These are phyloP conservation scores for Globisporangium acanthophoron DNA, from an alignment of 352 stramenopile genomes.

Conservation along the genomic window DNA sequence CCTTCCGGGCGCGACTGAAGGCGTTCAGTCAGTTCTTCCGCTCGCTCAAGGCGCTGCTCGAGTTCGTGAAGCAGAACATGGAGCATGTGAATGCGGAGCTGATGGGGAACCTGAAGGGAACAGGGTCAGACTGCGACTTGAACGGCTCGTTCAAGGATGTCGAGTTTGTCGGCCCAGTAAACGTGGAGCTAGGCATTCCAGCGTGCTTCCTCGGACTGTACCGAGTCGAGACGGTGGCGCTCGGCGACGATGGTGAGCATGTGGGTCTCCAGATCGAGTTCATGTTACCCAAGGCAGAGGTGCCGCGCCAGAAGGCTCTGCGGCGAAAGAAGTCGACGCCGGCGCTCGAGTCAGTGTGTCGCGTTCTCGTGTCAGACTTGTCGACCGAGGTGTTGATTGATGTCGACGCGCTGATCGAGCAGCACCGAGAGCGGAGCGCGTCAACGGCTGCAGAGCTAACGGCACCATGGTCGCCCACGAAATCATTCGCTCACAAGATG, in stretches of 20 bases:
- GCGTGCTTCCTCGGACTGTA: slow-evolving; percentile 56
- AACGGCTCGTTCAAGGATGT: slow-evolving; percentile 58
- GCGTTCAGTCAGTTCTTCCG: slow-evolving; percentile 58
- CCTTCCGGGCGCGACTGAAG: slow-evolving; percentile 42
- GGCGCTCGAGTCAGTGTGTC: slow-evolving; percentile 27
- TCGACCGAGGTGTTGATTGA: slow-evolving; percentile 51
- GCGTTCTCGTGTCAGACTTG: slow-evolving; percentile 41
- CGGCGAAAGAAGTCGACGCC: slow-evolving; percentile 7
- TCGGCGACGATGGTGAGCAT: slow-evolving; percentile 29
- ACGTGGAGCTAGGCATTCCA: slow-evolving; percentile 37
- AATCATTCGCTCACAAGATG: slow-evolving; percentile 22
- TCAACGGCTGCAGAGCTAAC: slow-evolving; percentile 24
- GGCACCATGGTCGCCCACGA: slow-evolving; percentile 28
- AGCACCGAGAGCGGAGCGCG: slow-evolving; percentile 29
- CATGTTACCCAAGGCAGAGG: slow-evolving; percentile 28
- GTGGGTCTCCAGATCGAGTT: slow-evolving; percentile 55
- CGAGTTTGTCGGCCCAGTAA: slow-evolving; percentile 48
- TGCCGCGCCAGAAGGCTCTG: slow-evolving; percentile 1
- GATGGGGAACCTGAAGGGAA: slow-evolving; percentile 39
- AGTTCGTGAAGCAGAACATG: slow-evolving; percentile 55
- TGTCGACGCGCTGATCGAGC: slow-evolving; percentile 44
- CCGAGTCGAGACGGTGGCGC: slow-evolving; percentile 37
- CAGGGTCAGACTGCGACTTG: slow-evolving; percentile 43
- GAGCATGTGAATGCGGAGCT: slow-evolving; percentile 48
- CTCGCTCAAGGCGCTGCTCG: slow-evolving; percentile 40